Evolutionary conservation across 257 asterid species (phyloP), one percentile per base, ranked within the genome.

Genomic region (Solanum bulbocastanum): DNA sequence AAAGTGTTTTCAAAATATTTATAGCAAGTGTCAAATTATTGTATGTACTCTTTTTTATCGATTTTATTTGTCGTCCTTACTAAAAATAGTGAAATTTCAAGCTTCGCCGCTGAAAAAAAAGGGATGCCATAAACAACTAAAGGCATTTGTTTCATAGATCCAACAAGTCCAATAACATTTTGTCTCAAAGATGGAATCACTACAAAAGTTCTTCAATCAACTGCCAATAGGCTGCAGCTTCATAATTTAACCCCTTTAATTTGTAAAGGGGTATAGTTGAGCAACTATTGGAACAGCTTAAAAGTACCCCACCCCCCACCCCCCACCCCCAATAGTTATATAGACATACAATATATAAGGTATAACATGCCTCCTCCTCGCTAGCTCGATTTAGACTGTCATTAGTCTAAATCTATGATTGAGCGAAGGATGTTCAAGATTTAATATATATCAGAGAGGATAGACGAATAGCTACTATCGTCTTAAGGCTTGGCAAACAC

Each of bases 401-500:
- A 10, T 9, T 36, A 74, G 82, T 74, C 82, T 22, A 36, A 74
- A 74, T 36, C 35, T 75, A 14, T 3, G 20, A 46, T 3, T 18
- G 11, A 81, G 20, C 11, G 4, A 36, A 42, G 52, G 62, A 78
- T 62, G 32, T 23, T 62, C 32, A 62, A 62, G 69, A 4, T 62
- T 62, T 62, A 62, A 62, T 62, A 62, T 62, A 62, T 42, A 8
- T 42, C 14, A 25, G 22, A 3, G n/a, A n/a, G 58, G 5, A 25
- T 13, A 78, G 23, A 42, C 2, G 62, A 42, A 25, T 42, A 78
- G 62, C n/a, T n/a, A 78, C 35, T 42, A 40, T 15, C 36, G 37
- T 42, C 46, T 89, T 13, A 89, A 58, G 87, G 87, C 89, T 93
- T 94, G 42, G 91, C 91, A 22, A 90, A 87, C 78, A 88, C 95